Base-by-base conservation (phyloP, 768 basidiomycete species). In the Rhodotorula taiwanensis region DNA sequence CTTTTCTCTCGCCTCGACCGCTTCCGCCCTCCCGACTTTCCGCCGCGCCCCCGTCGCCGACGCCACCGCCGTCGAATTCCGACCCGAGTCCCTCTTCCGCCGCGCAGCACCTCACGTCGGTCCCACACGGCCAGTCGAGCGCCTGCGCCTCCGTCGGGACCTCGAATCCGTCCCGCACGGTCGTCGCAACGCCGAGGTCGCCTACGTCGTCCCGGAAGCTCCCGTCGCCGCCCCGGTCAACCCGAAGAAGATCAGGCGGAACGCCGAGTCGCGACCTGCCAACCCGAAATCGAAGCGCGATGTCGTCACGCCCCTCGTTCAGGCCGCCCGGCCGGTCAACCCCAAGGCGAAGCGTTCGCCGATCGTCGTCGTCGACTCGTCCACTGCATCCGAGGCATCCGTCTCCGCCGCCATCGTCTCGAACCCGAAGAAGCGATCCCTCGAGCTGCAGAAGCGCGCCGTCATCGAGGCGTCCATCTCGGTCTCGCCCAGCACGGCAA, bases 81-180 rank as follows among this genome's bases (percentile, higher is more conserved):
- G n/a, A n/a, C 64, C 41, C 50, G 67, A 61, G 43, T 55, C 67
- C 5, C 49, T 64, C 28, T 68, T 64, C 62, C 51, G 48, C 52
- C 51, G 51, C 20, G 62, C 67, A 14, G 50, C 59, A 13, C n/a
- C 62, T 4, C 42, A 52, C 20, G 67, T 68, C 59, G 67, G 67
- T 11, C 67, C 67, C 9, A 15, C 31, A 16, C 51, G 67, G 16
- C 57, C 62, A 18, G 34, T 68, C 52, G 67, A 68, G 42, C 67
- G 67, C 34, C 67, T 68, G 23, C 67, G 67, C 43, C 63, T 58
- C 27, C 59, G 67, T 10, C 55, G 63, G 4, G 51, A 58, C 33
- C 25, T 50, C 47, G 27, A 25, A 52, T 52, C 14, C 45, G 27
- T 48, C 60, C 30, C 30, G 23, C 51, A 52, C 15, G 51, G 51